Percentiles rank a stretch among this genome's conserved stretches.
phyloP scores from a whole-genome alignment of 257 asterid genomes.

The Solanum bulbocastanum region DNA sequence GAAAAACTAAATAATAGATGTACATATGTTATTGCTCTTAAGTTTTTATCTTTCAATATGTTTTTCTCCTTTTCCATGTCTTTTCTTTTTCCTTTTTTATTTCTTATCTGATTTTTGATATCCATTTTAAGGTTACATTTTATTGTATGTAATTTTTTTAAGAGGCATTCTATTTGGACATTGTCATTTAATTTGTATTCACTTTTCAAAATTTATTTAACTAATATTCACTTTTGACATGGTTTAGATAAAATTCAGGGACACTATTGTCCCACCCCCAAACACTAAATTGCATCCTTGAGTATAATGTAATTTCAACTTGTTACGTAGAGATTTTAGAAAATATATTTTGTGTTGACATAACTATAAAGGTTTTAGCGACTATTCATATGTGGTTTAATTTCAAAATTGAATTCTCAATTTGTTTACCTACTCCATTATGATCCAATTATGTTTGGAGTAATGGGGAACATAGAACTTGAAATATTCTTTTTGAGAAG shows the following conservation, averaged over 20 bases:
- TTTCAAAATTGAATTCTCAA: not conserved
- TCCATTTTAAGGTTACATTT: too few relatives aligned
- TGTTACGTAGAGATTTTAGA: not conserved
- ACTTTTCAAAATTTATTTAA: not conserved
- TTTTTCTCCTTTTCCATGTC: not conserved
- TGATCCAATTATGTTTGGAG: not conserved
- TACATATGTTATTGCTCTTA: not conserved
- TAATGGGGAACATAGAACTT: not conserved
- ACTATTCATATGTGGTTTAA: not conserved
- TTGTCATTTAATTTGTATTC: too few relatives aligned
- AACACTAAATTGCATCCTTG: not conserved
- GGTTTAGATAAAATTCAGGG: not conserved
- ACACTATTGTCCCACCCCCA: fast-evolving
- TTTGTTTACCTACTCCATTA: not conserved
- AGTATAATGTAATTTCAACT: too few relatives aligned
- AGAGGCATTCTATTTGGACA: not conserved
- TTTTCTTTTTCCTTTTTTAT: not conserved
- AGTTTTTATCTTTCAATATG: not conserved
- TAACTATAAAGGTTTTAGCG: not conserved
- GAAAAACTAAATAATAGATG: not conserved
- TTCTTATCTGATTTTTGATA: not conserved
- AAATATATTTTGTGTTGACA: not conserved
- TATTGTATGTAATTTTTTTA: not conserved
- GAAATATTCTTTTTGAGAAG: not conserved
- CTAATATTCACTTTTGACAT: not conserved